These are phyloP conservation scores for Dendrocalamus sinicus DNA, from an alignment of 176 grass and related monocot species.

Conservation along the genomic window DNA sequence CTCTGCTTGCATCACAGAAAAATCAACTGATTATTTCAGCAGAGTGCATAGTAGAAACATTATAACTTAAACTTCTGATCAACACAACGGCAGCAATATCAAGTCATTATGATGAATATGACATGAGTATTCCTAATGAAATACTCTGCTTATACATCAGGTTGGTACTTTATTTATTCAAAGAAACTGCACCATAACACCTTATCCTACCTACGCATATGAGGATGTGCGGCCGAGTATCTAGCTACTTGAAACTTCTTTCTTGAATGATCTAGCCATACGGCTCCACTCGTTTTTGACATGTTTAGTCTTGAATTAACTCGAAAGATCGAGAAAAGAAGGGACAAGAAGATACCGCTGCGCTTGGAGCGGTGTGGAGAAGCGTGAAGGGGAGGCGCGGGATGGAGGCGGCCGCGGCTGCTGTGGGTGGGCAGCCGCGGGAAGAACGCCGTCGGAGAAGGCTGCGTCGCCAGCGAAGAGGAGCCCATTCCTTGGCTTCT, in stretches of 20 bases:
- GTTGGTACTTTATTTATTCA: too few species aligned
- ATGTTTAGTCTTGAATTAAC: background rate
- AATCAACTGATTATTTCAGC: background rate
- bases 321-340: background rate
- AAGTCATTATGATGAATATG: background rate
- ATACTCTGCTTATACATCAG: background rate
- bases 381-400: background rate
- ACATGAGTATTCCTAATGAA: background rate
- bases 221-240: background rate
- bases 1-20: background rate
- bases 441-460: slow-evolving; percentile 42
- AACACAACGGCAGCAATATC: background rate
- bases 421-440: background rate
- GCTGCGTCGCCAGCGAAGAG: slow-evolving; percentile 27
- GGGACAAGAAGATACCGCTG: background rate
- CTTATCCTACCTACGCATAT: background rate
- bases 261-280: background rate
- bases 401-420: background rate
- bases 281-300: background rate
- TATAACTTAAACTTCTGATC: background rate
- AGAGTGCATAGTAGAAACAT: background rate
- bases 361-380: background rate
- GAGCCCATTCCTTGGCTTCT: slow-evolving; percentile 37
- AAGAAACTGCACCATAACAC: background rate
- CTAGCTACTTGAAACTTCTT: background rate